A percentile compares a stretch with the other conserved stretches of the same genome.
Evolutionary conservation across 2,329 filamentous ascomycete species (phyloP).

Genomic region (Phoma sp.): DNA sequence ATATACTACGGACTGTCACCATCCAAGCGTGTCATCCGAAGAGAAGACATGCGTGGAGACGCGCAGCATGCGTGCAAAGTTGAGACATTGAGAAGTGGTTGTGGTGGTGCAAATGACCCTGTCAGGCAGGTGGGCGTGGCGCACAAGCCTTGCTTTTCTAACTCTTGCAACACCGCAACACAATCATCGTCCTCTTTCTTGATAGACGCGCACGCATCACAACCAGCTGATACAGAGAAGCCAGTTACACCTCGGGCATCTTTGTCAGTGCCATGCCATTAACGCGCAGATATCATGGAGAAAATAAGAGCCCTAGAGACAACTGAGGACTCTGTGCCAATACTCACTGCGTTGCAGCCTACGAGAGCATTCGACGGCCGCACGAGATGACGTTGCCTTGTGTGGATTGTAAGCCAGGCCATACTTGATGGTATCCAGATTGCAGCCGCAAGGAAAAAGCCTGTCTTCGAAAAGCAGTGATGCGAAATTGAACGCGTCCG

Average conservation of each 20-base stretch:
- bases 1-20: neutral
- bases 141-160: conserved; percentile 7
- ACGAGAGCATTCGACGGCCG: no score
- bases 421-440: neutral
- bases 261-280: neutral
- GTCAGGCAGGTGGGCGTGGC: conserved; percentile 1
- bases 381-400: no score
- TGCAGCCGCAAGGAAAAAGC: neutral
- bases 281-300: no score
- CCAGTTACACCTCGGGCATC: neutral
- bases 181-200: neutral
- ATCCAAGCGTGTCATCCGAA: conserved; percentile 4
- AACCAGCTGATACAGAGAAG: neutral
- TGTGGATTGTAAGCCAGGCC: no score
- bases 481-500: no score
- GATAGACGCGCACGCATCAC: neutral
- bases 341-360: no score
- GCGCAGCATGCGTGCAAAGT: conserved; percentile 4
- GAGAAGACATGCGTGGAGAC: conserved; percentile 2
- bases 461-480: no score
- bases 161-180: conserved; percentile 13
- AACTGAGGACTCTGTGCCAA: no score
- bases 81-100: conserved; percentile 6
- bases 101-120: conserved; percentile 6
- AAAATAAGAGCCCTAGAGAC: no score